phyloP scores from a whole-genome alignment of 805 yeast species.

The Blastobotrys muscicola region DNA sequence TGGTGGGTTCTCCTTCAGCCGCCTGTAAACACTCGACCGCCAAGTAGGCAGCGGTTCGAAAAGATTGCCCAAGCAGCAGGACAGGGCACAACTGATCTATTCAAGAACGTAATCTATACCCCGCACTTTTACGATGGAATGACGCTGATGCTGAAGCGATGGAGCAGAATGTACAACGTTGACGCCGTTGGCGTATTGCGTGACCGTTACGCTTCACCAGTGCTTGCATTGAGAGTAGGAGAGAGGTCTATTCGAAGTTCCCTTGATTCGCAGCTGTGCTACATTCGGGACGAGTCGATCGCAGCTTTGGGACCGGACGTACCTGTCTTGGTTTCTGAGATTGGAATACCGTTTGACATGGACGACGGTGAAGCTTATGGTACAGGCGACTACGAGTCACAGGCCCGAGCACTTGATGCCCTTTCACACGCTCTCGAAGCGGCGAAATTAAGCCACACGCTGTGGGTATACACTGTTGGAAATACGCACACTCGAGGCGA shows the following conservation, averaged over 20 bases:
- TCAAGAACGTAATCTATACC: constrained; percentile 60
- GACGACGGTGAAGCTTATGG: constrained; percentile 60
- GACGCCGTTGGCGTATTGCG: constrained; percentile 81
- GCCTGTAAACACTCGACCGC: constrained; percentile 74
- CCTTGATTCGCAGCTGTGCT: constrained; percentile 52
- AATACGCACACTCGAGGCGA: constrained; percentile 82
- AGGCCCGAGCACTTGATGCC: constrained; percentile 75
- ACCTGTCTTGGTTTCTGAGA: constrained; percentile 76
- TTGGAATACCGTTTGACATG: constrained; percentile 95
- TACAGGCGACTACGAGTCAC: constrained; percentile 54
- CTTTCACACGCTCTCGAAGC: constrained; percentile 68
- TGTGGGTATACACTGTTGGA: constrained; percentile 70
- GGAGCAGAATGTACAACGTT: constrained; percentile 74
- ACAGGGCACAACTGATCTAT: constrained; percentile 22
- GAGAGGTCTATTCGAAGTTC: constrained; percentile 64
- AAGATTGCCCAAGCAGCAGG: neutral
- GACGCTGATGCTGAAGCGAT: constrained; percentile 78
- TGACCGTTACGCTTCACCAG: constrained; percentile 63
- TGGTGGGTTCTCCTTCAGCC: constrained; percentile 64
- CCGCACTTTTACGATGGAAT: constrained; percentile 92
- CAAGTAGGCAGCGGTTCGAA: constrained; percentile 29
- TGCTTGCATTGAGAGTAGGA: constrained; percentile 57
- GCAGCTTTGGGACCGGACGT: constrained; percentile 46
- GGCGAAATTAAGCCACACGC: constrained; percentile 57
- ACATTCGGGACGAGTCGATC: constrained; percentile 52